phyloP scores from a whole-genome alignment of 179 eudicot genomes.

The Drosera spatulata region DNA sequence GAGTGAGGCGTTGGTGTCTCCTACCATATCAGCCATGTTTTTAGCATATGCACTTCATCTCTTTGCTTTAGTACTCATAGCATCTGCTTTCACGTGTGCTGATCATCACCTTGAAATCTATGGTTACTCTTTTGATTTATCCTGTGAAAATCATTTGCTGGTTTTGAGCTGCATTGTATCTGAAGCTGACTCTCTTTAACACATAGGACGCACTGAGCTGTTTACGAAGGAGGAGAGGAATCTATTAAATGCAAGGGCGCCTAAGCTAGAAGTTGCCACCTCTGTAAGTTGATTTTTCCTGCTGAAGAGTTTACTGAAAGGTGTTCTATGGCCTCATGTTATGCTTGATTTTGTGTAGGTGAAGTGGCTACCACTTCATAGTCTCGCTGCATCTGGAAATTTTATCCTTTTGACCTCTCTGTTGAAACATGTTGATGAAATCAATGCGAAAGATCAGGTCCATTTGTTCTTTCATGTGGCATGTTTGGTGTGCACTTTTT shows the following conservation, averaged over 20 bases:
- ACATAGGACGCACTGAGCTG: constrained; percentile 51
- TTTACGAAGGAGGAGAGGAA: constrained; percentile 75
- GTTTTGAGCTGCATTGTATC: no score
- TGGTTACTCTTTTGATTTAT: no score
- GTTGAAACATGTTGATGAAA: constrained; percentile 55
- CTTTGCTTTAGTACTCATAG: no score
- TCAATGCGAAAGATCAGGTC: constrained; percentile 72
- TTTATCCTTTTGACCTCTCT: constrained; percentile 56
- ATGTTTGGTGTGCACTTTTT: background rate
- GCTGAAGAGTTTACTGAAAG: background rate
- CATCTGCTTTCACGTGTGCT: no score
- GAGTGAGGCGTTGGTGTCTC: no score
- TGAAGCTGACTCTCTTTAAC: no score
- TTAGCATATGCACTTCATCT: no score
- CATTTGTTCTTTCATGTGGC: background rate
- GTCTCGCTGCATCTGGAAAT: constrained; percentile 85
- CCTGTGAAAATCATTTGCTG: no score
- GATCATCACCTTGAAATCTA: no score
- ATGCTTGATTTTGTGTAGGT: constrained; percentile 21
- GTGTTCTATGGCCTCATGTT: background rate
- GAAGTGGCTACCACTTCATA: constrained; percentile 86
- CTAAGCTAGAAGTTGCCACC: constrained; percentile 62
- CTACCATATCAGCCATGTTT: no score
- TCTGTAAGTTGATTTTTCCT: constrained; percentile 46
- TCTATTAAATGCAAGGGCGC: constrained; percentile 48